phyloP scores from a whole-genome alignment of 768 basidiomycete species.

The Hortiboletus campestris region DNA sequence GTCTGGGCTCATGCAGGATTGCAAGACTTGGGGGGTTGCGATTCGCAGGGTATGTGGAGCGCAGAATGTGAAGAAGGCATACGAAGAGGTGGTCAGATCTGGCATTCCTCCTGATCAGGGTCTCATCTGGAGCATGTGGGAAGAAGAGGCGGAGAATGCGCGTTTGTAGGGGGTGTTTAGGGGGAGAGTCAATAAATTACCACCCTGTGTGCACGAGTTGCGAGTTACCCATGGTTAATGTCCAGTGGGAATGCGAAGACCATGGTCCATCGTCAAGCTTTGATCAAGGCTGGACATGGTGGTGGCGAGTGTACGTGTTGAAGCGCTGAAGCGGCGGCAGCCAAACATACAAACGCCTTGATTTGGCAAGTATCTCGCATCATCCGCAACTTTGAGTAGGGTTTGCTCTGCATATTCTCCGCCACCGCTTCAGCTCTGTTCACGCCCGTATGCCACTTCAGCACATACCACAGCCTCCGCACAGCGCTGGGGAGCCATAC shows the following conservation, averaged over 20 bases:
- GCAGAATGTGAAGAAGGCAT: slow-evolving; percentile 46
- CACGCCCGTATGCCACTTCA: slow-evolving; percentile 18
- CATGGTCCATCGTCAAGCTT: background rate
- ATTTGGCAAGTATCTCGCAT: slow-evolving; percentile 14
- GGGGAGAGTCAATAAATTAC: background rate
- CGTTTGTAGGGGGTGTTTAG: slow-evolving; percentile 9
- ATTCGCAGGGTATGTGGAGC: slow-evolving; percentile 50
- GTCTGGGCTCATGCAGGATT: slow-evolving; percentile 57
- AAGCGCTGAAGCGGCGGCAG: background rate
- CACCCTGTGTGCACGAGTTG: background rate
- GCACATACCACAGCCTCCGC: slow-evolving; percentile 58
- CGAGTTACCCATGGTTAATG: background rate
- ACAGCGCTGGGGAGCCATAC: slow-evolving; percentile 52
- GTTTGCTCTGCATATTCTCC: background rate
- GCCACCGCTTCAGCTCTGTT: background rate
- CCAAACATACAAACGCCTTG: slow-evolving; percentile 6
- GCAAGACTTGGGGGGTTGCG: slow-evolving; percentile 49
- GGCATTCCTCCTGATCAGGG: slow-evolving; percentile 57
- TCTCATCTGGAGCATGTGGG: slow-evolving; percentile 68
- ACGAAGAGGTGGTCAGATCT: slow-evolving; percentile 41
- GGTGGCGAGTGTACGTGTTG: background rate
- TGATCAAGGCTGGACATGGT: no score
- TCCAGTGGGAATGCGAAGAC: background rate
- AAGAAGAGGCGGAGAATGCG: slow-evolving; percentile 21
- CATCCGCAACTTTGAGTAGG: slow-evolving; percentile 3